phyloP scores from a whole-genome alignment of 805 yeast species.

The Zygotorulaspora sp. region DNA sequence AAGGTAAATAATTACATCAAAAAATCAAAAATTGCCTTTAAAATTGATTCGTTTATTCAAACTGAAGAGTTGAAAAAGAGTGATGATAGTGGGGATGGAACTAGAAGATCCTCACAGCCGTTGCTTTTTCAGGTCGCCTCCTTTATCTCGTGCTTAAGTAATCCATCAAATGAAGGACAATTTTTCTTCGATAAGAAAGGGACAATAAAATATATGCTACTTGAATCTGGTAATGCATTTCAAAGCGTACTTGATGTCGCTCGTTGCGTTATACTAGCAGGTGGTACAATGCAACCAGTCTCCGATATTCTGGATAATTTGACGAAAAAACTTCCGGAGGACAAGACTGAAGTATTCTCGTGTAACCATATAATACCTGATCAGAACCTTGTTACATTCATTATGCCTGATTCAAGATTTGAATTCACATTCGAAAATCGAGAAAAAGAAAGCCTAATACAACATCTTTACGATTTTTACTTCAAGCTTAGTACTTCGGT shows the following conservation, averaged over 20 bases:
- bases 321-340: slow-evolving; percentile 51
- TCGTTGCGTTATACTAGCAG: slow-evolving; percentile 73
- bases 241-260: slow-evolving; percentile 59
- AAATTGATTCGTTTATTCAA: slow-evolving; percentile 64
- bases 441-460: slow-evolving; percentile 42
- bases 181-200: slow-evolving; percentile 50
- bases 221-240: slow-evolving; percentile 75
- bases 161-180: slow-evolving; percentile 77
- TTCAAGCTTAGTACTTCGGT: slow-evolving; percentile 32
- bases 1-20: slow-evolving; percentile 60
- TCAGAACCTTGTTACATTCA: slow-evolving; percentile 57
- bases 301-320: slow-evolving; percentile 63
- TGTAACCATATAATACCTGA: slow-evolving; percentile 85
- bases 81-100: slow-evolving; percentile 1
- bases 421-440: slow-evolving; percentile 71
- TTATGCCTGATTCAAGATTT: slow-evolving; percentile 42
- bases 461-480: slow-evolving; percentile 40
- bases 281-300: slow-evolving; percentile 94
- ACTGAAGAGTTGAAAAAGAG: slow-evolving; percentile 2
- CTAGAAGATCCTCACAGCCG: slow-evolving; percentile 38
- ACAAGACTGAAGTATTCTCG: slow-evolving; percentile 48
- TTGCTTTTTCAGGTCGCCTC: slow-evolving; percentile 59
- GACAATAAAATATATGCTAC: slow-evolving; percentile 58
- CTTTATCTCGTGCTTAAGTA: slow-evolving; percentile 60
- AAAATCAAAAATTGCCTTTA: slow-evolving; percentile 73